Base-by-base conservation (phyloP, 257 asterid species). In the Plantago major region DNA sequence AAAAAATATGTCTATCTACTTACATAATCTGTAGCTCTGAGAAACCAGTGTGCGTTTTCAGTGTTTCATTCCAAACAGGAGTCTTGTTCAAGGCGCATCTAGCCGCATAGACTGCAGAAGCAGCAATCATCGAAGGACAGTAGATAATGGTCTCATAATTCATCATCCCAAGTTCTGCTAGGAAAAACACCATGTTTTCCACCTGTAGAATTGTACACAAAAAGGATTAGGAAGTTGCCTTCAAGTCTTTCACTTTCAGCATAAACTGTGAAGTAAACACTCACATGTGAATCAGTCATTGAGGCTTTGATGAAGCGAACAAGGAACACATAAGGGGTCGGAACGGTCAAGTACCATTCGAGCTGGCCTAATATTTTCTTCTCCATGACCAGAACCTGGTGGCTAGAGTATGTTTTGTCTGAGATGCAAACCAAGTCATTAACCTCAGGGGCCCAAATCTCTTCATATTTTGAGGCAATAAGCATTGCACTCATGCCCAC, bases 371-470 rank as follows among this genome's bases (percentile, higher is more conserved):
- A 60, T 18, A 67, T 67, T 7, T 55, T 63, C 56, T 67, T 67
- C 65, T 67, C 72, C 66, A 60, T 67, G 4, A 67, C 51, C 47
- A 67, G 47, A 7, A 67, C 59, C 40, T 67, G 72, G 22, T 49
- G 7, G 7, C 43, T 19, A 1, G 53, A 11, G 64, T 59, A 59
- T 7, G 52, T 43, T 6, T 26, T 44, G 52, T 44, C 22, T 26
- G 14, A 52, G 15, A 53, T 43, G 11, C 7, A 44, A 53, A 11
- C 47, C 10, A 59, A n/a, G 48, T 49, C 33, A 9, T 28, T 40
- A 22, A 58, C 94, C 86, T 92, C 96, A 8, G 97, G 99, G 2
- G 97, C 97, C 99, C 99, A 92, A 17, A 92, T 89, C 61, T 92
- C 99, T 73, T 92, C 97, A 19, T 92, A 92, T 60, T 92, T 92